Evolutionary conservation across 2,329 filamentous ascomycete genomes (phyloP), one percentile per base, ranked within the genome.

Genomic region (Torrubiellomyces zombiae): DNA sequence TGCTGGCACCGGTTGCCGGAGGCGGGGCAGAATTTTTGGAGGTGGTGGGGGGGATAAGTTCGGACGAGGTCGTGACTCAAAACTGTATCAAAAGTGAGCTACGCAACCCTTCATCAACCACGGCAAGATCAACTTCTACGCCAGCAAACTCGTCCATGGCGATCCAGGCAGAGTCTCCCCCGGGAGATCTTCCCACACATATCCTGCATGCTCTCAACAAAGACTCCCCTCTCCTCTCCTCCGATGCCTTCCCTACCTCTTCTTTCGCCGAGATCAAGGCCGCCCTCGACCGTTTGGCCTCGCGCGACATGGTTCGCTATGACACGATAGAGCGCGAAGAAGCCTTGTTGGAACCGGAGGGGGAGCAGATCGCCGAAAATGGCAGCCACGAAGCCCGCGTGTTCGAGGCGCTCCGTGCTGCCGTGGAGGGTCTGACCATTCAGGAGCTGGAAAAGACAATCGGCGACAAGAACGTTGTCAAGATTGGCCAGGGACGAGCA

Each of bases 401-500:
- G 29, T 86, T 82, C 41, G 71, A 81, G 42, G 77, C 76, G 1
- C 58, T 86, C 29, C 63, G 67, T 38, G 58, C 66, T 36, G 74
- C 76, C 16, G 48, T 83, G 36, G 82, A 86, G 44, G 85, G 83
- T 13, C 61, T 94, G 50, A 77, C 78, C 36, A 76, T 95, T 31
- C 58, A 66, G 35, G 79, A 86, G 37, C 58, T 85, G 28, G 67
- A 75, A 53, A 59, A 58, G 45, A 58, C 58, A 27, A 72, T 86
- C 35, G 76, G 78, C 28, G 71, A 78, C 50, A 79, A 80, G 50
- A 72, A 58, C 23, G 75, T 69, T 21, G 63, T 75, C 24, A 86
- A 81, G 56, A 61, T 94, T 32, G 89, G 89, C n/a, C 78, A 89
- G 48, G 83, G 83, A 40, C 92, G 89, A 57, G 86, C 86, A 17